Conservation (phyloP, 2,329 filamentous ascomycete genomes). For the Colletotrichum cereale region DNA sequence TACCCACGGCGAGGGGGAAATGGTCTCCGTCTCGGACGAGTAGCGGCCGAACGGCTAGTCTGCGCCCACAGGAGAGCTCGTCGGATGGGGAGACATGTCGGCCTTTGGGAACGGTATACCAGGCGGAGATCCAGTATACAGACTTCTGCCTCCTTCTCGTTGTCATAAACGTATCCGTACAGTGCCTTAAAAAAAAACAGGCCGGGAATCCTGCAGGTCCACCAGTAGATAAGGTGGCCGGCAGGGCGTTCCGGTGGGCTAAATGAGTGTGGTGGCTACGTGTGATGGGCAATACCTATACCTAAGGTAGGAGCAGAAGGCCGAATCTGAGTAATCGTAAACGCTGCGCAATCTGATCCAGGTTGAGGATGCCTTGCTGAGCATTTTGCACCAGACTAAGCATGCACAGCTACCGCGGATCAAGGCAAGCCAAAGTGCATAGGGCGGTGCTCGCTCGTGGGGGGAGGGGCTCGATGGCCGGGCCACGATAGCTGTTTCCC, state of each 20-base stretch:
- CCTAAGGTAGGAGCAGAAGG: constrained; percentile 13
- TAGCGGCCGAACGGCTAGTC: not conserved
- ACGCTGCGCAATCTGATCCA: not conserved
- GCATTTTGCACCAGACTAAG: not conserved
- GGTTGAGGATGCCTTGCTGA: not conserved
- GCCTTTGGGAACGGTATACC: not conserved
- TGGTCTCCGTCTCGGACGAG: not conserved
- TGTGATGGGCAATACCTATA: constrained; percentile 18
- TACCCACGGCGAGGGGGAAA: no score
- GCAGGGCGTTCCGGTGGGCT: not conserved
- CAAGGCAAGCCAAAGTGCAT: not conserved
- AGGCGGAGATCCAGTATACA: not conserved
- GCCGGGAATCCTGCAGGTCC: constrained; percentile 31
- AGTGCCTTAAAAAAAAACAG: constrained; percentile 13
- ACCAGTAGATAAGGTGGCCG: constrained; percentile 32
- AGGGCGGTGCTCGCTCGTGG: not conserved
- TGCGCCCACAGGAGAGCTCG: constrained; percentile 1
- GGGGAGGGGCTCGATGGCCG: not conserved
- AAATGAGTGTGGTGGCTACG: no score
- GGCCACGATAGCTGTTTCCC: not conserved
- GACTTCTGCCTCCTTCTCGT: not conserved
- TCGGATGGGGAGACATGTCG: constrained; percentile 1
- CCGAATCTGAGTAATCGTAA: not conserved
- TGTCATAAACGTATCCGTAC: constrained; percentile 3
- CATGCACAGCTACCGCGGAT: not conserved